These are phyloP conservation scores for Citrus inodora DNA, from an alignment of 345 rosid genomes.

Conservation along the genomic window DNA sequence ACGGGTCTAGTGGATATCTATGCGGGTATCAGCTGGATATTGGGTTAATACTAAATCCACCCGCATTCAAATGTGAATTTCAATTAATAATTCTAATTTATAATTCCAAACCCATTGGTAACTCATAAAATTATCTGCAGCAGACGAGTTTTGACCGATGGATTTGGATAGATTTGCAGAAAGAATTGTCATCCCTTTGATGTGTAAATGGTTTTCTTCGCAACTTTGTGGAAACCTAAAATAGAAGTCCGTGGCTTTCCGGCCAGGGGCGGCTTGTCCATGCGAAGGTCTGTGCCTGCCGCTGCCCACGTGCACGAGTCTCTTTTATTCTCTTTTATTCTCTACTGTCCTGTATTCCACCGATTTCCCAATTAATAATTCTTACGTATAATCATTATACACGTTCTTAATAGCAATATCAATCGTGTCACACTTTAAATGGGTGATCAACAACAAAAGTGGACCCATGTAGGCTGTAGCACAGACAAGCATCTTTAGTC, in stretches of 20 bases:
- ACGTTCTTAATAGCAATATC: not conserved
- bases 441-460: not conserved
- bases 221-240: too few relatives aligned
- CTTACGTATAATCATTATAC: not conserved
- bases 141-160: fast-evolving
- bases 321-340: not conserved
- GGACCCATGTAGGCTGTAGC: not conserved
- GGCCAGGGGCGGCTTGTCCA: not conserved
- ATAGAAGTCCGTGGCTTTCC: not conserved
- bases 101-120: too few relatives aligned
- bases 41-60: fast-evolving
- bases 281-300: not conserved
- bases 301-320: not conserved
- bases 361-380: not conserved
- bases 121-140: too few relatives aligned
- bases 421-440: not conserved
- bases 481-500: not conserved
- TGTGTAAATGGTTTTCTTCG: too few relatives aligned
- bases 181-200: too few relatives aligned
- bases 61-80: fast-evolving
- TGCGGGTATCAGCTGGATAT: too few relatives aligned
- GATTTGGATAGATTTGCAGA: too few relatives aligned
- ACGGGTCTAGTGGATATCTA: too few relatives aligned
- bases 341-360: too few relatives aligned
- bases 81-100: too few relatives aligned